Evolutionary conservation across 345 rosid genomes (phyloP).

Genomic region (Salix dunnii): DNA sequence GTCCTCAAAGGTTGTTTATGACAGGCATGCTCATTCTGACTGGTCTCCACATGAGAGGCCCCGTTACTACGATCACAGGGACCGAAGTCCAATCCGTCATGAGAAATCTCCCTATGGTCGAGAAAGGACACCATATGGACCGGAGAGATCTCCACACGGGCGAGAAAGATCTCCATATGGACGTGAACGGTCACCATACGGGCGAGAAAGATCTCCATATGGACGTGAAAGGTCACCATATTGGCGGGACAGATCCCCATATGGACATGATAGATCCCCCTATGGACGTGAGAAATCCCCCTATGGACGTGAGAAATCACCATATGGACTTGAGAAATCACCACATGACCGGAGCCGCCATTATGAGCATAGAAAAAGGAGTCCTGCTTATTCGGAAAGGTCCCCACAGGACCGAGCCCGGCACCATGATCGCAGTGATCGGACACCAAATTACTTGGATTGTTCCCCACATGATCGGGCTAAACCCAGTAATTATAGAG

Average conservation of each 20-base stretch:
- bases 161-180: constrained; percentile 21
- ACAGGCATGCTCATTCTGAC: constrained; percentile 68
- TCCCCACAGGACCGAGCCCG: constrained; percentile 56
- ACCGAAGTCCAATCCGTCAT: constrained; percentile 57
- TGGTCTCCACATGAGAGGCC: constrained; percentile 68
- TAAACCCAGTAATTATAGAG: constrained; percentile 43
- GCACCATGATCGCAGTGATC: constrained; percentile 61
- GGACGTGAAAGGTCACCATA: constrained; percentile 23
- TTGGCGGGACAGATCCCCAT: constrained; percentile 20
- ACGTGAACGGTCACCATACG: constrained; percentile 35
- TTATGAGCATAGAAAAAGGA: constrained; percentile 67
- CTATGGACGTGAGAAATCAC: constrained; percentile 24
- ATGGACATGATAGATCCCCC: constrained; percentile 31
- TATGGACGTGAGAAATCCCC: constrained; percentile 45
- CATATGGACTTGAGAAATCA: constrained; percentile 58
- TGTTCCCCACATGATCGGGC: constrained; percentile 57
- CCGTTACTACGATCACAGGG: constrained; percentile 62
- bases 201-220: constrained; percentile 11
- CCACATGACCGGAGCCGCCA: constrained; percentile 67
- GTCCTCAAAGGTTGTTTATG: constrained; percentile 65
- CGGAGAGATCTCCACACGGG: constrained; percentile 12
- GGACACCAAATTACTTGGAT: constrained; percentile 53
- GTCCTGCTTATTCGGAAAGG: constrained; percentile 66
- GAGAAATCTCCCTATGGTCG: constrained; percentile 41
- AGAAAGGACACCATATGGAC: constrained; percentile 16